Conservation (phyloP, 257 asterid genomes). For the Nicotiana tomentosiformis region DNA sequence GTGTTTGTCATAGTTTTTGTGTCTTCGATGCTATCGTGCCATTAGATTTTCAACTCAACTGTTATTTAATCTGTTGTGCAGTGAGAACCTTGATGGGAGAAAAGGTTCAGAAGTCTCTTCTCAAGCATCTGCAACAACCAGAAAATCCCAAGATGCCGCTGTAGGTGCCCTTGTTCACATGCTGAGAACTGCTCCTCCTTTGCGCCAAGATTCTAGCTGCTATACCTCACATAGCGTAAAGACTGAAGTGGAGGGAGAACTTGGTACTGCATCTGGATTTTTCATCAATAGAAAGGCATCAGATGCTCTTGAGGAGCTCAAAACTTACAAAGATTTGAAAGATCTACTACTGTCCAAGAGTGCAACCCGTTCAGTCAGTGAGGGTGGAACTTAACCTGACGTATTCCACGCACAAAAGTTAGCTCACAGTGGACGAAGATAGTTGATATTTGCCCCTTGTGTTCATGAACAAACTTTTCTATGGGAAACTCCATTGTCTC, state of each 20-base stretch:
- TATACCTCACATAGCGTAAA: slow-evolving; percentile 33
- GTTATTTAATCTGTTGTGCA: slow-evolving; percentile 20
- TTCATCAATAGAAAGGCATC: slow-evolving; percentile 59
- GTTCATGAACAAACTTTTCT: neutral
- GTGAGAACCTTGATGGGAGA: slow-evolving; percentile 42
- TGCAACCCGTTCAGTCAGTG: slow-evolving; percentile 23
- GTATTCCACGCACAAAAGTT: slow-evolving; percentile 4
- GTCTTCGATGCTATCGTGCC: neutral
- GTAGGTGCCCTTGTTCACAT: slow-evolving; percentile 86
- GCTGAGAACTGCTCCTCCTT: slow-evolving; percentile 85
- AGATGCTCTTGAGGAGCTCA: slow-evolving; percentile 89
- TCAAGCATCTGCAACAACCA: slow-evolving; percentile 37
- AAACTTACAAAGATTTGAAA: slow-evolving; percentile 65
- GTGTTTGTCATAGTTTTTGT: neutral
- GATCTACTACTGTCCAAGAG: slow-evolving; percentile 71
- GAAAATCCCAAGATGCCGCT: slow-evolving; percentile 83
- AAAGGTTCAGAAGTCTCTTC: slow-evolving; percentile 53
- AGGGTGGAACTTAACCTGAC: slow-evolving; percentile 21
- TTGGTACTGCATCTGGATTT: slow-evolving; percentile 49
- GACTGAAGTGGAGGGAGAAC: slow-evolving; percentile 34
- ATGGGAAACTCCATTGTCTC: neutral
- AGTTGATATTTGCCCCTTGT: neutral
- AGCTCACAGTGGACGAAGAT: neutral
- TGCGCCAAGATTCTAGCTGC: slow-evolving; percentile 60
- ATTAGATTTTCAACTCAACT: neutral